phyloP scores from a whole-genome alignment of 2,329 filamentous ascomycete genomes.

The Calonectria henricotiae region DNA sequence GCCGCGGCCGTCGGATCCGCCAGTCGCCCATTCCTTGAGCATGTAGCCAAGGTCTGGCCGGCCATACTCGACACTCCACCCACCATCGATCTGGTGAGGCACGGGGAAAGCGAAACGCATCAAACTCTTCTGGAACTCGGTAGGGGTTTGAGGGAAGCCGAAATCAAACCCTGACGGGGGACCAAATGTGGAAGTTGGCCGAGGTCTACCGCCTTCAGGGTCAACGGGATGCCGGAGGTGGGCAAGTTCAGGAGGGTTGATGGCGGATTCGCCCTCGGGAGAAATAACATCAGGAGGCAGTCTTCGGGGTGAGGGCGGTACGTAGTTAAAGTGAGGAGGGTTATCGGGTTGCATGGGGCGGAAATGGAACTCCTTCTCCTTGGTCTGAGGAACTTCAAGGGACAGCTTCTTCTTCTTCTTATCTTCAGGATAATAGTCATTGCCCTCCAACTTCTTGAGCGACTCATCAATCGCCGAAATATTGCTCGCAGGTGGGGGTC shows the following conservation, averaged over 20 bases:
- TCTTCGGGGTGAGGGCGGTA: constrained; percentile 64
- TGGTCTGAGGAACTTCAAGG: constrained; percentile 45
- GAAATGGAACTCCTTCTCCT: constrained; percentile 70
- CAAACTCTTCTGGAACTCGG: constrained; percentile 89
- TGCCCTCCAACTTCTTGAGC: constrained; percentile 67
- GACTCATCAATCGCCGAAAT: constrained; percentile 62
- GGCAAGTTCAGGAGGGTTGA: constrained; percentile 70
- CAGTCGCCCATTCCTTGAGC: constrained; percentile 85
- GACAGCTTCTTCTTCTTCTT: constrained; percentile 58
- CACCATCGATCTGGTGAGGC: constrained; percentile 78
- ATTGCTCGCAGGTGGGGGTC: constrained; percentile 54
- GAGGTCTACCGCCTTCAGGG: constrained; percentile 52
- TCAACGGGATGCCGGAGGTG: constrained; percentile 68
- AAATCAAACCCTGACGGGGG: constrained; percentile 80
- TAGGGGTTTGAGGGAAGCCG: constrained; percentile 87
- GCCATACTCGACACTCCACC: constrained; percentile 94
- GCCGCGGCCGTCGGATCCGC: constrained; percentile 76
- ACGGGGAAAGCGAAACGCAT: constrained; percentile 92
- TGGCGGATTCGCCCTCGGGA: constrained; percentile 50
- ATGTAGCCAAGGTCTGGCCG: constrained; percentile 90
- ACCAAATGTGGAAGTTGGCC: constrained; percentile 73
- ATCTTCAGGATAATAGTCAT: constrained; percentile 65
- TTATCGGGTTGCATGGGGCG: constrained; percentile 68
- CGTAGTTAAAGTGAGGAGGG: constrained; percentile 74
- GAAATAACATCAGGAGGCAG: constrained; percentile 46